Evolutionary conservation across 768 basidiomycete species (phyloP).

Genomic region (Glaciozyma martinii): DNA sequence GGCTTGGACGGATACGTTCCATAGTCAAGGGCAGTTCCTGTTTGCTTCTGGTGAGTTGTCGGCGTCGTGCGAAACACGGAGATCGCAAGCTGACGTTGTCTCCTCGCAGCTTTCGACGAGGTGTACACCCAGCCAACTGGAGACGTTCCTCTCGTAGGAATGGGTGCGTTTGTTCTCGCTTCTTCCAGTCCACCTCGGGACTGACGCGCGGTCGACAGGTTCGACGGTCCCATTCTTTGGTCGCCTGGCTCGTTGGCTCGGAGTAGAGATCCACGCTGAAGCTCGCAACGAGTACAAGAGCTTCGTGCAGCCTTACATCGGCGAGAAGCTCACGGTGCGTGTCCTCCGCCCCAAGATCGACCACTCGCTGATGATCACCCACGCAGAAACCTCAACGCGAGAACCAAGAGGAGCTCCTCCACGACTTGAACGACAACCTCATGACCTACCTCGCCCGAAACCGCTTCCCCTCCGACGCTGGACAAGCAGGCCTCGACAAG

Average conservation of each 20-base stretch:
- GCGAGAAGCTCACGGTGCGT: conserved; percentile 19
- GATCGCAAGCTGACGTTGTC: background rate
- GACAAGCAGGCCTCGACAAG: conserved; percentile 5
- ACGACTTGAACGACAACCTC: conserved; percentile 34
- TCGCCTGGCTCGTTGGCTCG: conserved; percentile 32
- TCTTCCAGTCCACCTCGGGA: no score
- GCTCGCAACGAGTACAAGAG: conserved; percentile 35
- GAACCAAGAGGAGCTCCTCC: conserved; percentile 32
- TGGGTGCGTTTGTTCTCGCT: conserved; percentile 10
- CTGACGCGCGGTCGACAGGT: background rate
- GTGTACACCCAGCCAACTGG: conserved; percentile 35
- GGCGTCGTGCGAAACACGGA: no score
- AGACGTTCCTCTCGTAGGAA: conserved; percentile 33
- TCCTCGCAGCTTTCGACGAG: conserved; percentile 27
- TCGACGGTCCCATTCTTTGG: conserved; percentile 34
- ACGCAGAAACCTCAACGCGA: conserved; percentile 29
- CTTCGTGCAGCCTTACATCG: conserved; percentile 32
- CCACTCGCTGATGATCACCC: background rate
- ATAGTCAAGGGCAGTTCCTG: conserved; percentile 33
- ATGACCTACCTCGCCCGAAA: conserved; percentile 30
- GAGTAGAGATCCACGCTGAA: conserved; percentile 35
- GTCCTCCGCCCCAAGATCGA: background rate
- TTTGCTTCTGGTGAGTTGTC: conserved; percentile 28
- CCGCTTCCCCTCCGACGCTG: conserved; percentile 15
- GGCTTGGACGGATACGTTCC: conserved; percentile 34